These are phyloP conservation scores for Zygnema circumcarinatum DNA, from an alignment of 139 green algal genomes.

Conservation along the genomic window DNA sequence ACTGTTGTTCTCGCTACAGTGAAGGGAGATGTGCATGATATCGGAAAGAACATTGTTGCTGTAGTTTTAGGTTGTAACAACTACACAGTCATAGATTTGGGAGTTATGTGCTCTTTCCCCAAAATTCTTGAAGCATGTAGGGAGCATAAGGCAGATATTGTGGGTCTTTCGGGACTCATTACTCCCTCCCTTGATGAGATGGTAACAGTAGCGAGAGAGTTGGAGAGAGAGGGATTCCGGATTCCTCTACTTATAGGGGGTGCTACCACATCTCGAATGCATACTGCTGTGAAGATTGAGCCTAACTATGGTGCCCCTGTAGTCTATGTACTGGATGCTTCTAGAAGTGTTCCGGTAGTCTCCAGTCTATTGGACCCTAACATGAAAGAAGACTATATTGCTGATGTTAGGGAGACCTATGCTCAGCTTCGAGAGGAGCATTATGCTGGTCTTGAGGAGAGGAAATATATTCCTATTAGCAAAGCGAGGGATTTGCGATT, in stretches of 20 bases:
- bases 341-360: constrained; percentile 87
- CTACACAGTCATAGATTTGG: constrained; percentile 98
- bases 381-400: constrained; percentile 71
- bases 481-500: constrained; percentile 64
- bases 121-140: constrained; percentile 90
- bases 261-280: constrained; percentile 96
- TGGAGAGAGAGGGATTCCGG: constrained; percentile 90
- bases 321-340: constrained; percentile 96
- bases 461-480: constrained; percentile 81
- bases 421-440: constrained; percentile 80
- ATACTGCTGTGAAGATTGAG: constrained; percentile 98
- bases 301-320: constrained; percentile 84
- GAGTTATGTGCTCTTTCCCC: constrained; percentile 95
- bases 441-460: constrained; percentile 93
- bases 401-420: constrained; percentile 92
- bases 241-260: constrained; percentile 94
- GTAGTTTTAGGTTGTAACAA: constrained; percentile 99
- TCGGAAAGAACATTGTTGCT: constrained; percentile 99
- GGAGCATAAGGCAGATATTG: constrained; percentile 93
- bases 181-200: constrained; percentile 98
- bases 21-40: constrained; percentile 99
- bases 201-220: constrained; percentile 93
- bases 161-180: constrained; percentile 97
- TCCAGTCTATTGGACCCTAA: constrained; percentile 85
- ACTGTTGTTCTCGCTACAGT: constrained; percentile 96